Conservation (phyloP, 2,329 filamentous ascomycete genomes). For the Grosmannia serpens region DNA sequence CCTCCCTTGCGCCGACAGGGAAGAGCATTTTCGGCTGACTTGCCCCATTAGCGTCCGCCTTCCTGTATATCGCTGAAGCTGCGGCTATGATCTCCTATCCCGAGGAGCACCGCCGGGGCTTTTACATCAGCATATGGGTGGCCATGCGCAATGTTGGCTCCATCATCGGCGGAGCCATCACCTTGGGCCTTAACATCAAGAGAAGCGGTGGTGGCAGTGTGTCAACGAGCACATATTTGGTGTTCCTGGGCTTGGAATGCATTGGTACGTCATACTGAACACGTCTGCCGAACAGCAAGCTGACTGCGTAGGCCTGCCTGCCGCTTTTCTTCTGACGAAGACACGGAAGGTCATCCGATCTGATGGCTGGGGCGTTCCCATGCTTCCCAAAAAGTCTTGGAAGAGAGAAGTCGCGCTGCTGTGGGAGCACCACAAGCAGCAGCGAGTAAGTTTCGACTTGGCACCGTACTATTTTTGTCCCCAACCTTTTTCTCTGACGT, state of each 20-base stretch:
- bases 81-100: slow-evolving; percentile 4
- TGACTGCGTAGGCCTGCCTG: background rate
- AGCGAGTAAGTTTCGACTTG: background rate
- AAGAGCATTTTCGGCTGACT: too few species aligned
- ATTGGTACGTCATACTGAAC: background rate
- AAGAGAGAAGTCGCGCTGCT: background rate
- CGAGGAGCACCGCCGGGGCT: slow-evolving; percentile 1
- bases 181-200: background rate
- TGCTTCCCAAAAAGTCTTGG: background rate
- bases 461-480: background rate
- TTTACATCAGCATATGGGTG: slow-evolving; percentile 1
- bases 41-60: background rate
- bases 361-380: slow-evolving; percentile 1
- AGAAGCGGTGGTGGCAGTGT: background rate
- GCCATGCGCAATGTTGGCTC: slow-evolving; percentile 2
- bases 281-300: background rate
- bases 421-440: background rate
- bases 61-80: slow-evolving; percentile 1
- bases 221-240: background rate
- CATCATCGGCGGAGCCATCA: slow-evolving; percentile 3
- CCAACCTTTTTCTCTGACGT: too few species aligned
- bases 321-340: background rate
- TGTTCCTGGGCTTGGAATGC: slow-evolving; percentile 1
- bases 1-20: background rate
- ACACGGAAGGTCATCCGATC: background rate